Conservation (phyloP, 2,329 filamentous ascomycete species). For the Lasiodiplodia theobromae region DNA sequence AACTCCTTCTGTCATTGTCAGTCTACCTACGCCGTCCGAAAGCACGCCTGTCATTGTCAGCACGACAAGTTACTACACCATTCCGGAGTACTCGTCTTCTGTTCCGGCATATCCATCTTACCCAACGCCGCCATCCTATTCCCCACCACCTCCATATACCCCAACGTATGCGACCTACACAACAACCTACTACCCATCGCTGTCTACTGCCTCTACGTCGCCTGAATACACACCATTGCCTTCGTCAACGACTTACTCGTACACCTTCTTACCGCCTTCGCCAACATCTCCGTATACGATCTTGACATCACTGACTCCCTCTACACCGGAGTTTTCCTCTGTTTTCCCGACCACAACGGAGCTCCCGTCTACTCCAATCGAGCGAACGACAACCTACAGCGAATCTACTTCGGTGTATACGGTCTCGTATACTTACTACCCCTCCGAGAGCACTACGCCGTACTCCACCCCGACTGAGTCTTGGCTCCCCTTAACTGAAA, state of each 20-base stretch:
- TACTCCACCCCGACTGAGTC: background rate
- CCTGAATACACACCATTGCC: background rate
- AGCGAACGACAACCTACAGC: background rate
- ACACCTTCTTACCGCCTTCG: background rate
- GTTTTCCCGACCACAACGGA: background rate
- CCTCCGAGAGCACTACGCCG: background rate
- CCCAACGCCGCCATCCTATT: background rate
- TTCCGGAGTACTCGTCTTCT: background rate
- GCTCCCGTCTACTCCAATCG: background rate
- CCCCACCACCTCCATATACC: background rate
- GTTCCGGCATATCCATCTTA: background rate
- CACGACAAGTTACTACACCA: background rate
- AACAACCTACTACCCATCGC: background rate
- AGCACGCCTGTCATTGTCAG: background rate
- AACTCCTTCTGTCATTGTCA: background rate
- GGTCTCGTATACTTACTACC: background rate
- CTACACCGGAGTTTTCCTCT: background rate
- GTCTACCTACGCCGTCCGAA: background rate
- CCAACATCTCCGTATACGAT: conserved; percentile 18
- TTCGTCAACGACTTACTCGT: background rate
- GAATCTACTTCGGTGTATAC: background rate
- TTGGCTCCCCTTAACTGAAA: background rate
- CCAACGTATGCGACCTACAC: background rate
- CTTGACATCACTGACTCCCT: background rate
- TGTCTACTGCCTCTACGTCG: background rate